Evolutionary conservation across 257 asterid species (phyloP).

Genomic region (Przewalskia tangutica): DNA sequence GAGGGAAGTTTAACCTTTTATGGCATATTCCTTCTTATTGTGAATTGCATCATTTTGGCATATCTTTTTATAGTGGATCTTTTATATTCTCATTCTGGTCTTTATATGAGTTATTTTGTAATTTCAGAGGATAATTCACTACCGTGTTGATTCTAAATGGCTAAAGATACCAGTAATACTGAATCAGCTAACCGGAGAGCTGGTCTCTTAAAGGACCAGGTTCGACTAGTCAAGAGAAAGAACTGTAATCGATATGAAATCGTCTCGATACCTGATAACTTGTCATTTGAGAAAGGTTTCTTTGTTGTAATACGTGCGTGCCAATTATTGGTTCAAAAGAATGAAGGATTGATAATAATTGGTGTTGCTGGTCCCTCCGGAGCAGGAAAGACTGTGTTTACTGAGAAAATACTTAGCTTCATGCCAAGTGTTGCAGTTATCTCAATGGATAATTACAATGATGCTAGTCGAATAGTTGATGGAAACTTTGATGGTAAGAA

Average conservation of each 20-base stretch:
- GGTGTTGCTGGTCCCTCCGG: conserved; percentile 99
- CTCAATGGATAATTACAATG: conserved; percentile 97
- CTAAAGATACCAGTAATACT: conserved; percentile 29
- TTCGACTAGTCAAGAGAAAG: conserved; percentile 66
- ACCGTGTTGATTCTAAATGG: conserved; percentile 27
- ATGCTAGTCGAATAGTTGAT: conserved; percentile 87
- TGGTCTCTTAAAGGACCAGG: conserved; percentile 94
- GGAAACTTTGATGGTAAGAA: conserved; percentile 87
- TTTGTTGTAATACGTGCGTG: conserved; percentile 84
- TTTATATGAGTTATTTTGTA: background rate
- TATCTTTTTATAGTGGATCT: background rate
- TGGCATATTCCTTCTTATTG: background rate
- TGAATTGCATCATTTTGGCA: too few species aligned
- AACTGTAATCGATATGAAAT: conserved; percentile 70
- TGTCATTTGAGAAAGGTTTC: conserved; percentile 96
- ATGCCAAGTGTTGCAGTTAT: conserved; percentile 92
- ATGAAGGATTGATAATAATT: conserved; percentile 68
- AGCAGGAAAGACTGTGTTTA: conserved; percentile 82
- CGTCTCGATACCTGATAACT: conserved; percentile 51
- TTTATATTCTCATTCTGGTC: background rate
- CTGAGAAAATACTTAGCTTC: conserved; percentile 61
- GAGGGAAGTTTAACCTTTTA: background rate
- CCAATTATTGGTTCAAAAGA: conserved; percentile 77
- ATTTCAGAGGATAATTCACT: conserved; percentile 25
- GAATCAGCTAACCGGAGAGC: conserved; percentile 45